Evolutionary conservation across 257 asterid genomes (phyloP).

Genomic region (Coffea canephora): DNA sequence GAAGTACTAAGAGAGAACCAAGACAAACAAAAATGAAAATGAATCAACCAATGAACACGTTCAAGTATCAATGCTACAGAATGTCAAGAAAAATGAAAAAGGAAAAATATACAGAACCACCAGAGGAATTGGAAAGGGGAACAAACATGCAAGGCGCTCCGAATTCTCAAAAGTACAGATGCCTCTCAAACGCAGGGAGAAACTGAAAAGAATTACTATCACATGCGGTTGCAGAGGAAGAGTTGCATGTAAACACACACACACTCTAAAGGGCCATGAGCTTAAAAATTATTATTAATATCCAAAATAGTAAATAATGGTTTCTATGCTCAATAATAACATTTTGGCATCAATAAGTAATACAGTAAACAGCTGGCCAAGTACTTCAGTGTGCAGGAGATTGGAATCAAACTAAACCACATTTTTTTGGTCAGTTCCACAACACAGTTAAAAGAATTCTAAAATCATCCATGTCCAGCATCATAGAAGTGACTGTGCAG

Average conservation of each 20-base stretch:
- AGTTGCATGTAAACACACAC: not conserved
- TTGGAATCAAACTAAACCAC: not conserved
- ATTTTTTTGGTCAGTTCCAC: not conserved
- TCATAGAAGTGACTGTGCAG: not conserved
- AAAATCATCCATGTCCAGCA: not conserved
- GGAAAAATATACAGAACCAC: not conserved
- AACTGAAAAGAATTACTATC: not conserved
- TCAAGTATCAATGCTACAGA: not conserved
- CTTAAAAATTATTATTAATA: not conserved
- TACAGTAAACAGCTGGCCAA: not conserved
- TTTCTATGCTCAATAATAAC: not conserved
- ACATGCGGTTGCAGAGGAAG: not conserved
- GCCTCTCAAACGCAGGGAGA: not conserved
- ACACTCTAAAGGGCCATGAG: not conserved
- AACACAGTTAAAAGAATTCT: not conserved
- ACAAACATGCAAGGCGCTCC: not conserved
- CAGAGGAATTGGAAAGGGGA: not conserved
- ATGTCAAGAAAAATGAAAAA: not conserved
- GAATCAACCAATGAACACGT: not conserved
- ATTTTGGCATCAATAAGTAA: not conserved
- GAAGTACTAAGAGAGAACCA: not conserved
- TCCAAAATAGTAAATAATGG: not conserved
- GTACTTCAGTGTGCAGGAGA: not conserved
- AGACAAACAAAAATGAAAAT: not conserved
- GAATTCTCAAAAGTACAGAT: not conserved